A percentile compares a stretch with the other conserved stretches of the same genome.
Conservation (phyloP, 2,329 filamentous ascomycete genomes). For the Monilinia vaccinii-corymbosi region DNA sequence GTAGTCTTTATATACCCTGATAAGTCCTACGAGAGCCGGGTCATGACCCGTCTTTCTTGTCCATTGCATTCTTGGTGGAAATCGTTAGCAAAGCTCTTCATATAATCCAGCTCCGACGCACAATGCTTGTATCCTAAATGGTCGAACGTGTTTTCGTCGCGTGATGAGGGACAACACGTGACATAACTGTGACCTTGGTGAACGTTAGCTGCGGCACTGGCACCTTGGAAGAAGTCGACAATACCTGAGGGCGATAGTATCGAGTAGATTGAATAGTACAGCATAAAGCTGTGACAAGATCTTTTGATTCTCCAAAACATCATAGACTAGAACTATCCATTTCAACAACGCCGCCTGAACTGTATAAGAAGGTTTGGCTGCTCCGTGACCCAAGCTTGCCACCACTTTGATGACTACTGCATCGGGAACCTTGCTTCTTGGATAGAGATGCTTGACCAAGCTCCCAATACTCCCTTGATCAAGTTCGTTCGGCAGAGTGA, state of each 20-base stretch:
- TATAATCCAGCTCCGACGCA: constrained; percentile 31
- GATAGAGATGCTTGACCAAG: constrained; percentile 68
- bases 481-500: constrained; percentile 57
- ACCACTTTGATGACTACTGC: constrained; percentile 57
- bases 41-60: constrained; percentile 60
- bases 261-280: constrained; percentile 71
- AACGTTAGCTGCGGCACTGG: constrained; percentile 5
- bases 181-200: constrained; percentile 42
- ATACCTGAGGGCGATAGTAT: constrained; percentile 67
- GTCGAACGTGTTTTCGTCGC: constrained; percentile 71
- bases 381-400: constrained; percentile 67
- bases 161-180: constrained; percentile 74
- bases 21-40: constrained; percentile 60
- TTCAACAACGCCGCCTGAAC: constrained; percentile 62
- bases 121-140: constrained; percentile 73
- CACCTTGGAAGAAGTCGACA: background rate
- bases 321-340: constrained; percentile 72
- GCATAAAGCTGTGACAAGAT: constrained; percentile 62
- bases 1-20: constrained; percentile 83
- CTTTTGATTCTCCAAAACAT: constrained; percentile 54
- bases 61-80: constrained; percentile 41
- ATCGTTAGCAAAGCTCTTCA: background rate
- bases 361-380: constrained; percentile 61
- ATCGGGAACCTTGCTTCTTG: constrained; percentile 52
- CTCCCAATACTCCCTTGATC: constrained; percentile 66